Conservation (phyloP, 441 rosid genomes). For the Eutrema salsugineum region DNA sequence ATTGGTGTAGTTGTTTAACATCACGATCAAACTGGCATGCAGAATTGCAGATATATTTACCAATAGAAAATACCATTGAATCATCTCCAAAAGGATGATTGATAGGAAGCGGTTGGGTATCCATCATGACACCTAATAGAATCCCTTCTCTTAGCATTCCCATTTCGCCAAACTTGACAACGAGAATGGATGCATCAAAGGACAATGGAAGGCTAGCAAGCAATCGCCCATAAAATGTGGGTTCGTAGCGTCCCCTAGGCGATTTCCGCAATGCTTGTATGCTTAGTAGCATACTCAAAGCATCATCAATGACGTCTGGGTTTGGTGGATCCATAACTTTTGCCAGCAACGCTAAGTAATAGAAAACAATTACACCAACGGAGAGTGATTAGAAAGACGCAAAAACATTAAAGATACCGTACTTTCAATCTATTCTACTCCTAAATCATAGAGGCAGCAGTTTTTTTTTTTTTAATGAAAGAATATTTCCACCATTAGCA, state of each 20-base stretch:
- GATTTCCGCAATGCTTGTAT: conserved; percentile 59
- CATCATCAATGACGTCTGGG: conserved; percentile 69
- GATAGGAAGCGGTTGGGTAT: conserved; percentile 78
- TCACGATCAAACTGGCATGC: conserved; percentile 10
- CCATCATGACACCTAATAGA: conserved; percentile 82
- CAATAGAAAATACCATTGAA: conserved; percentile 50
- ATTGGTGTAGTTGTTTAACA: conserved; percentile 19
- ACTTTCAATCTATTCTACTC: neutral
- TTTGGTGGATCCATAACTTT: conserved; percentile 89
- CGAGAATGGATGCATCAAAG: conserved; percentile 78
- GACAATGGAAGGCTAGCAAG: conserved; percentile 85
- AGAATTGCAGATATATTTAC: conserved; percentile 5
- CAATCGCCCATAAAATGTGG: conserved; percentile 85
- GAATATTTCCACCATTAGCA: neutral
- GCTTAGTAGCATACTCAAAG: conserved; percentile 61
- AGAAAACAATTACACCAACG: conserved; percentile 11
- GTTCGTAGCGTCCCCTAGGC: conserved; percentile 72
- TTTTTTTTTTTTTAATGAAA: neutral
- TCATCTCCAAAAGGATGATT: conserved; percentile 84
- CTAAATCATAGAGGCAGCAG: neutral
- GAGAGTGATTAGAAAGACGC: neutral
- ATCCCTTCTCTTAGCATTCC: conserved; percentile 91
- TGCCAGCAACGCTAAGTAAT: conserved; percentile 64
- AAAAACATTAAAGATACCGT: neutral
- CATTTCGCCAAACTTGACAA: conserved; percentile 76